Percentiles rank a stretch among this genome's conserved stretches.
These are phyloP conservation scores for Cerrena zonata DNA, from an alignment of 1,284 basidiomycete genomes.

Conservation along the genomic window DNA sequence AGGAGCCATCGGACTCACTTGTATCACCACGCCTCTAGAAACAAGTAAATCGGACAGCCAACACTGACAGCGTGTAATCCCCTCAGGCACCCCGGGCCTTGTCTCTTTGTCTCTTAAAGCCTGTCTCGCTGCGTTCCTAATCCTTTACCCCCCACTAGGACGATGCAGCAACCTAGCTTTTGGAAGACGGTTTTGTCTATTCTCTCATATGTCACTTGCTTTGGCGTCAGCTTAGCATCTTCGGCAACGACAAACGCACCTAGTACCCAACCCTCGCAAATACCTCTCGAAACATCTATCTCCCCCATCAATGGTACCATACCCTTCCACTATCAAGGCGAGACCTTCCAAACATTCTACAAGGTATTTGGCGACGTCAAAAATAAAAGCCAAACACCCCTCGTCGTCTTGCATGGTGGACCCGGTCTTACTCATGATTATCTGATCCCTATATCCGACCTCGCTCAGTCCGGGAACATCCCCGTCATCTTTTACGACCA, in stretches of 20 bases:
- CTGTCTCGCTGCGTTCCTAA: background rate
- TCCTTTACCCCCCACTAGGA: background rate
- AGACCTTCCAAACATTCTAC: conserved; percentile 29
- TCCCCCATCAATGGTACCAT: no score
- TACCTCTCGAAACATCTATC: no score
- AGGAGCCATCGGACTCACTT: no score
- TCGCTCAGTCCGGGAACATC: conserved; percentile 15
- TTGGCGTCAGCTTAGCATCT: background rate
- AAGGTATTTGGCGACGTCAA: conserved; percentile 29
- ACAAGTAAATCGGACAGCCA: no score
- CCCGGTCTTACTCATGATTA: conserved; percentile 27
- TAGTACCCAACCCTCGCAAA: conserved; percentile 1
- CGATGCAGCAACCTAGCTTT: background rate
- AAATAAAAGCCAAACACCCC: conserved; percentile 18
- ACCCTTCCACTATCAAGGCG: conserved; percentile 18
- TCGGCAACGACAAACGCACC: background rate
- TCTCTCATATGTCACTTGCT: background rate
- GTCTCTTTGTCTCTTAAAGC: no score
- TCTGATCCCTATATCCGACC: conserved; percentile 23
- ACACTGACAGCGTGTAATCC: no score
- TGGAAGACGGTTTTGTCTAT: background rate
- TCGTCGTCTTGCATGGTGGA: conserved; percentile 35
- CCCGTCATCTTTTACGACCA: conserved; percentile 36
- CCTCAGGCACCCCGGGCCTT: no score
- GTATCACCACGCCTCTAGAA: no score